These are phyloP conservation scores for Crithidia acanthocephali DNA, from an alignment of 208 protist genomes.

Conservation along the genomic window DNA sequence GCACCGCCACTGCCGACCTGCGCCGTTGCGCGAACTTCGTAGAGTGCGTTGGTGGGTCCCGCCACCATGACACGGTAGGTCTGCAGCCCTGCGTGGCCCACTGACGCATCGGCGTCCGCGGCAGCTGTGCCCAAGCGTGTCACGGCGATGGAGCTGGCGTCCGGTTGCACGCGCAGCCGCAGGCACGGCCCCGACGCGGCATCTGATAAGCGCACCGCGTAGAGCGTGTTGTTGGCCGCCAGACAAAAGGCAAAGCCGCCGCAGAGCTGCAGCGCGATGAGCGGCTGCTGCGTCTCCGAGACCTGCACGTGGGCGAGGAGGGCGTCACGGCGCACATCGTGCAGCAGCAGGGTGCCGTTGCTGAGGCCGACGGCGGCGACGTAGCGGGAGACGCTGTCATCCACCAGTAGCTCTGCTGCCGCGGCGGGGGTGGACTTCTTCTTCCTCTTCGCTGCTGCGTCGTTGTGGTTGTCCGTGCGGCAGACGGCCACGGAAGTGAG, in stretches of 20 bases:
- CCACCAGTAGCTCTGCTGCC: conserved; percentile 15
- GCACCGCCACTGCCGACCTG: conserved; percentile 17
- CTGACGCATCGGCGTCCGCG: too few relatives aligned
- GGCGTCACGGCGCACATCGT: conserved; percentile 63
- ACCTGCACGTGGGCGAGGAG: conserved; percentile 55
- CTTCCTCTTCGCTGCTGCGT: not conserved
- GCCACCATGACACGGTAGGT: conserved; percentile 60
- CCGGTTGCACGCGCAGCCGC: conserved; percentile 50
- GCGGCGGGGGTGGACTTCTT: not conserved
- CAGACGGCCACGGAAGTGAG: conserved; percentile 66
- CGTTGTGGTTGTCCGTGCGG: not conserved
- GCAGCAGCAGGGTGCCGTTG: conserved; percentile 79
- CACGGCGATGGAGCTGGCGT: conserved; percentile 56
- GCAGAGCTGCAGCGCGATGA: conserved; percentile 54
- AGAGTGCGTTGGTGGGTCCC: conserved; percentile 62
- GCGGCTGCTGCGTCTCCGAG: conserved; percentile 63
- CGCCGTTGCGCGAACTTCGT: conserved; percentile 27
- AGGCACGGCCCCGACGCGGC: conserved; percentile 28
- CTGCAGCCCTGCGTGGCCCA: not conserved
- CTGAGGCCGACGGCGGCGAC: conserved; percentile 74
- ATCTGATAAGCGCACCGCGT: conserved; percentile 47
- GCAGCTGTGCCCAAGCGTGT: conserved; percentile 2
- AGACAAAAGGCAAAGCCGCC: conserved; percentile 61
- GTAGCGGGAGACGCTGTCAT: conserved; percentile 30
- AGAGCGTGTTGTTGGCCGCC: conserved; percentile 43